These are phyloP conservation scores for Trichosporon sp. DNA, from an alignment of 1,284 basidiomycete species.

Conservation along the genomic window DNA sequence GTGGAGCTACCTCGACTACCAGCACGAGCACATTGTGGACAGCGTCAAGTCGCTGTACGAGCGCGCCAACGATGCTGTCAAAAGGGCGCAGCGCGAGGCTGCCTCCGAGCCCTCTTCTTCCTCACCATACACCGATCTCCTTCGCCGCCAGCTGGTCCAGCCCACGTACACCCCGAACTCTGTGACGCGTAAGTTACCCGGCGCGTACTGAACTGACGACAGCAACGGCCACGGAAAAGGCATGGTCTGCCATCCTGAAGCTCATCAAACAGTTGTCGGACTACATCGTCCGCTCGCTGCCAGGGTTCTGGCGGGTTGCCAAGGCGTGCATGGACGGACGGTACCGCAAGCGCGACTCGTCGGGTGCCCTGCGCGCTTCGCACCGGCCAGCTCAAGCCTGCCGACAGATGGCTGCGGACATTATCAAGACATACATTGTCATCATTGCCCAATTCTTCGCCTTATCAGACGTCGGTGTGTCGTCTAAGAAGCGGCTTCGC, in stretches of 20 bases:
- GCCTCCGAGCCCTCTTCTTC: slow-evolving; percentile 38
- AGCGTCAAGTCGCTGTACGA: slow-evolving; percentile 73
- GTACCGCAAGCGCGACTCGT: slow-evolving; percentile 66
- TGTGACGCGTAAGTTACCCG: slow-evolving; percentile 63
- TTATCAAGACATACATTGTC: slow-evolving; percentile 83
- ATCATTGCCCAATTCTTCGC: slow-evolving; percentile 87
- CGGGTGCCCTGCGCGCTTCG: slow-evolving; percentile 35
- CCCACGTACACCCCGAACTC: slow-evolving; percentile 40
- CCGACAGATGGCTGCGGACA: slow-evolving; percentile 85
- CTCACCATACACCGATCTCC: slow-evolving; percentile 37
- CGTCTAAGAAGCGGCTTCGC: slow-evolving; percentile 28
- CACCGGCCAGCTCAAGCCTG: slow-evolving; percentile 77
- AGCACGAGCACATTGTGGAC: slow-evolving; percentile 81
- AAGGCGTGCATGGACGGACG: slow-evolving; percentile 89
- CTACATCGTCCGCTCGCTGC: slow-evolving; percentile 65
- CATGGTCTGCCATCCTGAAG: slow-evolving; percentile 78
- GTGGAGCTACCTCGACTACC: slow-evolving; percentile 91
- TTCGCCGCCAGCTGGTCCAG: slow-evolving; percentile 41
- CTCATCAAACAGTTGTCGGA: slow-evolving; percentile 62
- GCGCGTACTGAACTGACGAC: slow-evolving; percentile 25
- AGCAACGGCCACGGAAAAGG: slow-evolving; percentile 59
- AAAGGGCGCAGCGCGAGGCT: slow-evolving; percentile 53
- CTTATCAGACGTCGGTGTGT: slow-evolving; percentile 74
- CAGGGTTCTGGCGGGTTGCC: slow-evolving; percentile 91
- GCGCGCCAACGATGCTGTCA: slow-evolving; percentile 62